Percentiles rank a stretch among this genome's conserved stretches.
phyloP scores from a whole-genome alignment of 1,284 basidiomycete species.

The Sporisorium sorghi region DNA sequence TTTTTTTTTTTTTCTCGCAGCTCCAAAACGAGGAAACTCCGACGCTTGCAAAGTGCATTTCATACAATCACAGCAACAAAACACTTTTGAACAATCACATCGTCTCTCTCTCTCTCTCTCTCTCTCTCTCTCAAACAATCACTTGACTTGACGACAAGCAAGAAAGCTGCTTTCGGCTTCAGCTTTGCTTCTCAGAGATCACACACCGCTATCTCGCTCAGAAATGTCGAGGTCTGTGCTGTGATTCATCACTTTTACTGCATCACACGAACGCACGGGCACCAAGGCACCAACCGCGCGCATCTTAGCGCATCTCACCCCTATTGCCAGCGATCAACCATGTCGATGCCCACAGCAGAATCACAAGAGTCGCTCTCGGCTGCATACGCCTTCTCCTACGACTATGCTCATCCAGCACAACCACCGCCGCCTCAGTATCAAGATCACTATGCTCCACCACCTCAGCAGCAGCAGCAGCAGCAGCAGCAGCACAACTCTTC shows the following conservation, averaged over 20 bases:
- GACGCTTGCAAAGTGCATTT: not conserved
- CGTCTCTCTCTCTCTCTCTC: not conserved
- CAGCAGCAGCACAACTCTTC: constrained; percentile 10
- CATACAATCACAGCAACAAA: constrained; percentile 1
- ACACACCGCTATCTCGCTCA: too few relatives aligned
- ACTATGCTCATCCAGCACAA: constrained; percentile 19
- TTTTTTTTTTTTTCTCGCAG: too few relatives aligned
- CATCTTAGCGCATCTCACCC: constrained; percentile 4
- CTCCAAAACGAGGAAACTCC: not conserved
- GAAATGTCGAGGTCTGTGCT: constrained; percentile 14
- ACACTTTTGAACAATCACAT: too few relatives aligned
- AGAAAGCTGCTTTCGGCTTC: not conserved
- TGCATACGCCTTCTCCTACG: constrained; percentile 45
- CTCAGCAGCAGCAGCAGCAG: not conserved
- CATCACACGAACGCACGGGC: not conserved
- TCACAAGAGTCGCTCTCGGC: constrained; percentile 49
- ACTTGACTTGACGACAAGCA: not conserved
- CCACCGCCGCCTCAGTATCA: constrained; percentile 20
- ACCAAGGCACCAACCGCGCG: constrained; percentile 3
- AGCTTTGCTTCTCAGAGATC: not conserved
- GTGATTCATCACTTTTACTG: not conserved
- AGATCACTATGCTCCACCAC: constrained; percentile 7
- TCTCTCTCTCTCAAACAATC: not conserved
- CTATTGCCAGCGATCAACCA: not conserved
- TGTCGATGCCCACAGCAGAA: constrained; percentile 41